Evolutionary conservation across 495 filamentous ascomycete genomes (phyloP).

Genomic region (Penicillium goetzii): DNA sequence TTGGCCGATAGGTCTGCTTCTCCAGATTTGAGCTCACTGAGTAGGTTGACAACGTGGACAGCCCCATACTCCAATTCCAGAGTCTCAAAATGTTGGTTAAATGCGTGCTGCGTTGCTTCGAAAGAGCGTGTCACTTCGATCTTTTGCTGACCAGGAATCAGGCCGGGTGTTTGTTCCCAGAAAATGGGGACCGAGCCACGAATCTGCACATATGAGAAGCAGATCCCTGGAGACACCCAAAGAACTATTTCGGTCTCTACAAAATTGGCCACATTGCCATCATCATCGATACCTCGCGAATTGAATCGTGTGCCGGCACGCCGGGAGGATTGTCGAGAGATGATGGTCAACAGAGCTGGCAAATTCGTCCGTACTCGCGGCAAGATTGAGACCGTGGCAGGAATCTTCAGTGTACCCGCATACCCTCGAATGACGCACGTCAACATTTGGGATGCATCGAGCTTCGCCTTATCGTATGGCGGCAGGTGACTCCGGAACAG

Average conservation of each 20-base stretch:
- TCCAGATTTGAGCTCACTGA: slow-evolving; percentile 82
- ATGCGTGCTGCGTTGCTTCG: slow-evolving; percentile 92
- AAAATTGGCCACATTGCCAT: slow-evolving; percentile 94
- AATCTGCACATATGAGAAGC: slow-evolving; percentile 93
- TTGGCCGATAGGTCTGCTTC: slow-evolving; percentile 79
- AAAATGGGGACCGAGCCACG: slow-evolving; percentile 93
- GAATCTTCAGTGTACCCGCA: slow-evolving; percentile 79
- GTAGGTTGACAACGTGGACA: slow-evolving; percentile 86
- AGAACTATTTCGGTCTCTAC: slow-evolving; percentile 69
- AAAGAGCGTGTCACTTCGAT: slow-evolving; percentile 85
- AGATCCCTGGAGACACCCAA: slow-evolving; percentile 73
- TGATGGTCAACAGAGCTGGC: slow-evolving; percentile 81
- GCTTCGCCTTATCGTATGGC: slow-evolving; percentile 66
- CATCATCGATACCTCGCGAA: slow-evolving; percentile 93
- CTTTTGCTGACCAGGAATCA: slow-evolving; percentile 92
- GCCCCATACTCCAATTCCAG: slow-evolving; percentile 85
- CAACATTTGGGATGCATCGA: slow-evolving; percentile 84
- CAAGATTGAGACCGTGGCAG: slow-evolving; percentile 61
- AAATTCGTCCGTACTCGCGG: slow-evolving; percentile 60
- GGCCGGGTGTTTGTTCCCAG: slow-evolving; percentile 90
- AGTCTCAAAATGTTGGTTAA: slow-evolving; percentile 88
- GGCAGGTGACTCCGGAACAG: slow-evolving; percentile 82
- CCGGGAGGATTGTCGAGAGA: slow-evolving; percentile 88
- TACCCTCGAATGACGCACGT: slow-evolving; percentile 95
- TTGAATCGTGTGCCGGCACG: slow-evolving; percentile 96